A percentile compares a stretch with the other conserved stretches of the same genome.
phyloP scores from a whole-genome alignment of 2,329 filamentous ascomycete genomes.

The Sporothrix schenckii region DNA sequence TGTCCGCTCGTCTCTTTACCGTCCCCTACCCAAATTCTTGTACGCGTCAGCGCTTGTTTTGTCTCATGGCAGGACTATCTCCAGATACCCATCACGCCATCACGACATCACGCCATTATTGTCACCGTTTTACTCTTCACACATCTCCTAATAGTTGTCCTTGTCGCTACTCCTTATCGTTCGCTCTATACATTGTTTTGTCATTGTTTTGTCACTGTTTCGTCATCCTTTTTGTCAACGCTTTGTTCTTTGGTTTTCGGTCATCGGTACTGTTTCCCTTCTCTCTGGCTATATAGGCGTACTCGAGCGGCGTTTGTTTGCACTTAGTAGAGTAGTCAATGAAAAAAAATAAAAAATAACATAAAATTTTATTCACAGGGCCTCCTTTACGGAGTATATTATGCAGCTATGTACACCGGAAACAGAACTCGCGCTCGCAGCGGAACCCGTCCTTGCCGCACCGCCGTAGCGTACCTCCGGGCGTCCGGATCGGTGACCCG shows the following conservation, averaged over 20 bases:
- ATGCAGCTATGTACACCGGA: constrained; percentile 48
- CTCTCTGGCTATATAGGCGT: constrained; percentile 23
- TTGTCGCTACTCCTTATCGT: no score
- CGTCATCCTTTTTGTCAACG: not conserved
- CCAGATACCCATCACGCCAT: constrained; percentile 14
- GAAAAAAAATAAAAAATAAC: constrained; percentile 5
- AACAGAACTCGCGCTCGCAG: constrained; percentile 63
- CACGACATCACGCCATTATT: not conserved
- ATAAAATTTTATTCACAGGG: not conserved
- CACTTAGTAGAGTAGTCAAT: not conserved
- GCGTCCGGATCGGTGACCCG: constrained; percentile 48
- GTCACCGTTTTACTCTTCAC: not conserved
- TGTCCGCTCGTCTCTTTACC: not conserved
- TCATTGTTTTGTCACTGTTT: not conserved
- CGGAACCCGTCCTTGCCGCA: constrained; percentile 61
- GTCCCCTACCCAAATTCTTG: not conserved
- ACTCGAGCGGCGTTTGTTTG: constrained; percentile 11
- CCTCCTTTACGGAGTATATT: no score
- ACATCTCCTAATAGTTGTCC: not conserved
- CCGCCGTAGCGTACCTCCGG: constrained; percentile 53
- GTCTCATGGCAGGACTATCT: constrained; percentile 14
- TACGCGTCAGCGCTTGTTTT: not conserved
- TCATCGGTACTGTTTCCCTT: not conserved
- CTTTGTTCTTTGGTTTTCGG: constrained; percentile 1
- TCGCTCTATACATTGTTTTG: not conserved